Evolutionary conservation across 768 basidiomycete species (phyloP), one percentile per base, ranked within the genome.

Genomic region (Lentinus brumalis): DNA sequence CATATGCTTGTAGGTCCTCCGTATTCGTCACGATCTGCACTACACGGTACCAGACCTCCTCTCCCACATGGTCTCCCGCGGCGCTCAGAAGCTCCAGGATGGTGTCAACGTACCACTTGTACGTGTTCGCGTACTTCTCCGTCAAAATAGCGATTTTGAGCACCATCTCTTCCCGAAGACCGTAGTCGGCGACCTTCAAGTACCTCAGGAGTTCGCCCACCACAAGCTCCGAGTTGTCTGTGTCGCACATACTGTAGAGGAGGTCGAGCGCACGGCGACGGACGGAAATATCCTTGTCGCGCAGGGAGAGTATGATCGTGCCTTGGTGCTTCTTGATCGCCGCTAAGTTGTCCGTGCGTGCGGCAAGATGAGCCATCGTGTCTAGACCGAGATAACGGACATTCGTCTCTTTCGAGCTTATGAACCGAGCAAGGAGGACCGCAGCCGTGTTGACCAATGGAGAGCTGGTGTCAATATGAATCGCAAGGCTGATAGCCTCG

Each of bases 1-100:
- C 97, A 76, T 99, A 99, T 64, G 92, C 86, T 73, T 99, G 96
- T 32, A 99, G 79, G 75, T 98, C 94, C 72, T 98, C 96, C 26
- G 97, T 99, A 71, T 99, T 99, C 49, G 94, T 98, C 50, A 97
- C 93, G 61, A 99, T 98, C 72, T 98, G 97, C 30, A 99, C 91
- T 52, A 99, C 95, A 54, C 97, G 92, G 75, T 97, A 98, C 97
- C 97, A 99, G 38, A 99, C 97, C 78, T 98, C 97, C 65, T 98
- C 96, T 49, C 97, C 97, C 54, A 99, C 96, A 71, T 99, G 95
- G 70, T 99, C 97, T 56, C 97, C 97, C 11, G 97, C 97, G 42
- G 94, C 89, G 71, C 91, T 93, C 72, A 99, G 96, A 58, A 99
- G 85, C 70, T 95, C 90, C 67, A 99, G 77, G 70, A 98, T 93